Evolutionary conservation across 1,284 basidiomycete genomes (phyloP), one percentile per base, ranked within the genome.

Genomic region (Phlebopus sp.): DNA sequence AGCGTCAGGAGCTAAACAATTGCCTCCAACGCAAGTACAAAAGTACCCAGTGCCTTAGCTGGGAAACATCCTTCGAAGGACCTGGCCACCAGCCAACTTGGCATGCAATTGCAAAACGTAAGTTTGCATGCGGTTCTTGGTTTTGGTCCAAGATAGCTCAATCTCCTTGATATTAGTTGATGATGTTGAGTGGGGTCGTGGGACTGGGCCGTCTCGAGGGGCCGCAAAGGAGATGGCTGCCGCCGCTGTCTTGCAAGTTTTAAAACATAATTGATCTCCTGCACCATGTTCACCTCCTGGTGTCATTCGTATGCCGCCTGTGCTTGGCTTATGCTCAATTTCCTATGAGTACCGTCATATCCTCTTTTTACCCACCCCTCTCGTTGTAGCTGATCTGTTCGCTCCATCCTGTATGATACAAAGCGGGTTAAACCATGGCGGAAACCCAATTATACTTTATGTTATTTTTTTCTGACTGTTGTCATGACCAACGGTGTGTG

Each of bases 121-220:
- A n/a, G 60, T 62, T 9, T 27, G 37, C n/a, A n/a, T n/a, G n/a
- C 13, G 25, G 36, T 3, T 47, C 15, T 23, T 15, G 32, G 14
- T n/a, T n/a, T n/a, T n/a, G n/a, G n/a, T n/a, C n/a, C 42, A 14
- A 8, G 29, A 15, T 4, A 8, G 63, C n/a, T 2, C 5, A 46
- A 41, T 8, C n/a, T n/a, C n/a, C n/a, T n/a, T 11, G 10, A 5
- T 29, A 9, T 4, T 43, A 63, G 61, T 68, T 10, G 29, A 63
- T 3, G 51, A 34, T 7, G 19, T 65, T 5, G 63, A 67, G n/a
- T 63, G 56, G 50, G 63, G 65, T n/a, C 50, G 50, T 15, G 61
- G 65, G 21, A 42, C 15, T 0, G 61, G 63, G 7, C 14, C 37
- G 10, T 50, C 60, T 41, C 48, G 51, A n/a, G 47, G 49, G 19